phyloP scores from a whole-genome alignment of 306 rosid genomes.

The Fagus sylvatica region DNA sequence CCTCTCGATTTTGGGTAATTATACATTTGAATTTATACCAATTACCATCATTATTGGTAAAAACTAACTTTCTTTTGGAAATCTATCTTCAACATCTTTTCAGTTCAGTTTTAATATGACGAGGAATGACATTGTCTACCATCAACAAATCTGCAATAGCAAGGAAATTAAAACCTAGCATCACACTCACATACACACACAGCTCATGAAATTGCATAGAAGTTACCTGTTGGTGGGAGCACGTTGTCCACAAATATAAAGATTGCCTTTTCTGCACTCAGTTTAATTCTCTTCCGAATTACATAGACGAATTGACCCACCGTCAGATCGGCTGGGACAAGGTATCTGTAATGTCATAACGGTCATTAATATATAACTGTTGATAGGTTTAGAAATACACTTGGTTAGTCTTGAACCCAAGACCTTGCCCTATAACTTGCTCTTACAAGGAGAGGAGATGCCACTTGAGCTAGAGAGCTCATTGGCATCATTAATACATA shows the following conservation, averaged over 20 bases:
- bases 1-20: not conserved
- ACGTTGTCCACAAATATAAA: conserved; percentile 11
- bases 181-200: not conserved
- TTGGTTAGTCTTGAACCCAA: no score
- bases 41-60: not conserved
- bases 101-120: not conserved
- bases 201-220: not conserved
- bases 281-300: not conserved
- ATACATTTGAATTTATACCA: not conserved
- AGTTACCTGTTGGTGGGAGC: conserved; percentile 9
- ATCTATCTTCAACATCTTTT: not conserved
- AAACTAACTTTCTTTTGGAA: not conserved
- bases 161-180: not conserved
- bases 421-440: no score
- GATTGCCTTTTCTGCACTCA: not conserved
- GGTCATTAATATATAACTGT: not conserved
- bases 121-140: not conserved
- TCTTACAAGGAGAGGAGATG: no score
- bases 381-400: no score
- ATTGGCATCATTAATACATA: not conserved
- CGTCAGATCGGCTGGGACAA: conserved; percentile 17
- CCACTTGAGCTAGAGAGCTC: no score
- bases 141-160: not conserved
- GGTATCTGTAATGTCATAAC: conserved; percentile 10
- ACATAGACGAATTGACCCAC: conserved; percentile 8